Evolutionary conservation across 306 rosid species (phyloP).

Genomic region (Vigna mungo): DNA sequence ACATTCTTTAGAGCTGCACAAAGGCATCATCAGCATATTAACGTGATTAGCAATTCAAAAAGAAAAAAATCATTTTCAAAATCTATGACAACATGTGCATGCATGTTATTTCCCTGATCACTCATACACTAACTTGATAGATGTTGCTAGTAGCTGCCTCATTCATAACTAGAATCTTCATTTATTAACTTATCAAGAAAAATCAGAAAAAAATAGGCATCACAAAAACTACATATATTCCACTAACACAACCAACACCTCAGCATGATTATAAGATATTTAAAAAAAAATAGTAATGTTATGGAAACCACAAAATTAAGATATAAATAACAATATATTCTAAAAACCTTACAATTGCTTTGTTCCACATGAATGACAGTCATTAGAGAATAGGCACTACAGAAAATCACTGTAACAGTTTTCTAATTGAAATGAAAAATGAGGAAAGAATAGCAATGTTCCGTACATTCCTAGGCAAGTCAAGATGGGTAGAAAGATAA

Average conservation of each 20-base stretch:
- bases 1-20: slow-evolving; percentile 70
- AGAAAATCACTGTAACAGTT: neutral
- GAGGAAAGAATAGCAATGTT: slow-evolving; percentile 13
- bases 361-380: neutral
- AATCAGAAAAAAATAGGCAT: neutral
- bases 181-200: neutral
- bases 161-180: slow-evolving; percentile 2
- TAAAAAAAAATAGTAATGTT: slow-evolving; percentile 11
- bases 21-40: slow-evolving; percentile 19
- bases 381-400: neutral
- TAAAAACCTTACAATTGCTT: neutral
- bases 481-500: neutral
- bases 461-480: slow-evolving; percentile 15
- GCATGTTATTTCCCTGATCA: neutral
- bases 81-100: neutral
- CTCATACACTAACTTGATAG: neutral
- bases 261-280: slow-evolving; percentile 15
- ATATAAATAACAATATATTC: slow-evolving; percentile 3
- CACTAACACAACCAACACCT: neutral
- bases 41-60: slow-evolving; percentile 29
- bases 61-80: neutral
- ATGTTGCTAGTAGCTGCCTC: neutral
- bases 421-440: slow-evolving; percentile 5
- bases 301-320: slow-evolving; percentile 11
- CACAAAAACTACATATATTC: neutral